These are phyloP conservation scores for Purshia tridentata DNA, from an alignment of 306 rosid species.

Conservation along the genomic window DNA sequence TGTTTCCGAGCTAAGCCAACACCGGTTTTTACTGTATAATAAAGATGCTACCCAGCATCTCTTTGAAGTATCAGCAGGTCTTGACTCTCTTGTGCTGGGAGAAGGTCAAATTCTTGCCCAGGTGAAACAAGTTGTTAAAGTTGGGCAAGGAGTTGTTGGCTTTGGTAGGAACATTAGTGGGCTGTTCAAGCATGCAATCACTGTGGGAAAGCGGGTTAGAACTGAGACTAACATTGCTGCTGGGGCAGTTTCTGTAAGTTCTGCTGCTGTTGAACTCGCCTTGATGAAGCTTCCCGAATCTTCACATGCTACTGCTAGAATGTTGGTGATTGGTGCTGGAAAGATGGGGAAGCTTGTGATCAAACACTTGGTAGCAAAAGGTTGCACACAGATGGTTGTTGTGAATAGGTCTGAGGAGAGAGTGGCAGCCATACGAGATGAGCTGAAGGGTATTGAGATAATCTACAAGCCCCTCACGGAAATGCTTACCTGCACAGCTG, in stretches of 20 bases:
- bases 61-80: slow-evolving; percentile 96
- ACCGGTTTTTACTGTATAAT: slow-evolving; percentile 81
- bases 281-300: slow-evolving; percentile 81
- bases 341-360: slow-evolving; percentile 99
- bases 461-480: slow-evolving; percentile 85
- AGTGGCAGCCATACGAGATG: slow-evolving; percentile 75
- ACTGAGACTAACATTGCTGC: slow-evolving; percentile 94
- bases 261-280: slow-evolving; percentile 95
- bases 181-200: slow-evolving; percentile 93
- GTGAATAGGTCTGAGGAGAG: slow-evolving; percentile 89
- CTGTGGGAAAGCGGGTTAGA: slow-evolving; percentile 97
- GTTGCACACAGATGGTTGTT: slow-evolving; percentile 82
- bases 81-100: slow-evolving; percentile 96
- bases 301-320: slow-evolving; percentile 61
- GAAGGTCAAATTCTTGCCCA: slow-evolving; percentile 99
- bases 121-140: slow-evolving; percentile 97
- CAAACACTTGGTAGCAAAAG: slow-evolving; percentile 93
- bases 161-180: slow-evolving; percentile 96
- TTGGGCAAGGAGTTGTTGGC: slow-evolving; percentile 93
- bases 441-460: slow-evolving; percentile 66
- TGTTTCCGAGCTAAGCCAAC: slow-evolving; percentile 76
- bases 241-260: slow-evolving; percentile 98
- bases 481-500: slow-evolving; percentile 65
- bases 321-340: slow-evolving; percentile 93
- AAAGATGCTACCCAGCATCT: slow-evolving; percentile 88